These are phyloP conservation scores for Termitomyces sp. DNA, from an alignment of 768 basidiomycete species.

Conservation along the genomic window DNA sequence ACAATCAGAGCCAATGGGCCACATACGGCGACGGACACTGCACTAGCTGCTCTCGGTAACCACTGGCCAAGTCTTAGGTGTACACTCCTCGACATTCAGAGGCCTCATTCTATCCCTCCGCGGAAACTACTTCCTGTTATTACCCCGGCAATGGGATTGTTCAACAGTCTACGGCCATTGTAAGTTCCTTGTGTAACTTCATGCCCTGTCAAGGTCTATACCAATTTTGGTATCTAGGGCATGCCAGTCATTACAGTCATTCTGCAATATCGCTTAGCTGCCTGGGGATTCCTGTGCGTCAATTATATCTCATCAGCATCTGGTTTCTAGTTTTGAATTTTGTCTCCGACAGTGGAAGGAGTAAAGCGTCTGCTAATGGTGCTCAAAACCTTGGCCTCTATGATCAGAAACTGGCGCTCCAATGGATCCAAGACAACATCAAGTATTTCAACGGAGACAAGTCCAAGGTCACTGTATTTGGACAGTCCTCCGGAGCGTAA, in stretches of 20 bases:
- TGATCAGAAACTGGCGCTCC: slow-evolving; percentile 38
- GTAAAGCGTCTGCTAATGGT: slow-evolving; percentile 26
- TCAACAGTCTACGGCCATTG: slow-evolving; percentile 12
- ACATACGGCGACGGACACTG: no score
- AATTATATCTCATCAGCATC: background rate
- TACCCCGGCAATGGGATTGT: slow-evolving; percentile 14
- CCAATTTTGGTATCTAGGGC: background rate
- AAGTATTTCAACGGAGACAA: slow-evolving; percentile 39
- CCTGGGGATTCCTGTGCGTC: slow-evolving; percentile 17
- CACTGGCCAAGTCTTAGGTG: no score
- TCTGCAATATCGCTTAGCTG: slow-evolving; percentile 14
- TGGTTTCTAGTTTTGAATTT: background rate
- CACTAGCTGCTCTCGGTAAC: no score
- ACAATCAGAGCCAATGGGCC: no score
- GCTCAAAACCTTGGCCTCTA: slow-evolving; percentile 41
- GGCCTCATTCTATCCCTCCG: slow-evolving; percentile 7
- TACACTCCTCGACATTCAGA: slow-evolving; percentile 14
- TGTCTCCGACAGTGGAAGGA: slow-evolving; percentile 6
- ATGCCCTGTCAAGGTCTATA: background rate
- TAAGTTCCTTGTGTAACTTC: background rate
- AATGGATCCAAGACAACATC: slow-evolving; percentile 59
- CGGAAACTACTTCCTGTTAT: slow-evolving; percentile 12
- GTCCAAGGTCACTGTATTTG: slow-evolving; percentile 41
- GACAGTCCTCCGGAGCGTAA: slow-evolving; percentile 49
- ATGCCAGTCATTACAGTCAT: slow-evolving; percentile 14